phyloP scores from a whole-genome alignment of 345 rosid genomes.

The Dipteronia dyeriana region DNA sequence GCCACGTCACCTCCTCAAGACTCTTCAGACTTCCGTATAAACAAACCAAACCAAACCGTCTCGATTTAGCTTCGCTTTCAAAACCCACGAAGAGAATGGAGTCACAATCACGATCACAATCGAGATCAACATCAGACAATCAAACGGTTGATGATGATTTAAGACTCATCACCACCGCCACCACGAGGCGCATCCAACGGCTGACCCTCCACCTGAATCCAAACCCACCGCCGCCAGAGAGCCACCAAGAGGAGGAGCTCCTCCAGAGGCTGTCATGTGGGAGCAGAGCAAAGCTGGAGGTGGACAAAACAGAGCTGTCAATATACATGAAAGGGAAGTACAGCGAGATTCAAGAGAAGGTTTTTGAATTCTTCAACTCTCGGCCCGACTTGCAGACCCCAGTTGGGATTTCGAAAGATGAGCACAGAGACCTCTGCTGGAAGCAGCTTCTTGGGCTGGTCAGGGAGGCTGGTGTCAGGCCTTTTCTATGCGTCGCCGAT shows the following conservation, averaged over 20 bases:
- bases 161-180: background rate
- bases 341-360: constrained; percentile 74
- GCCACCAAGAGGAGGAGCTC: constrained; percentile 17
- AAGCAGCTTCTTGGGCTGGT: constrained; percentile 75
- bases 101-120: too few relatives aligned
- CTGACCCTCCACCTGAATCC: constrained; percentile 60
- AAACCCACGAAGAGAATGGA: background rate
- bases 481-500: constrained; percentile 62
- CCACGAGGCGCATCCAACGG: constrained; percentile 55
- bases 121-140: constrained; percentile 7
- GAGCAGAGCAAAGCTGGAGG: constrained; percentile 49
- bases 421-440: constrained; percentile 87
- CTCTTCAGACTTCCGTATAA: constrained; percentile 24
- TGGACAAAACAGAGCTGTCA: constrained; percentile 47
- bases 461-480: constrained; percentile 75
- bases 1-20: constrained; percentile 24
- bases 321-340: constrained; percentile 72
- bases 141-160: constrained; percentile 33
- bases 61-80: background rate
- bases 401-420: constrained; percentile 76
- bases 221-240: background rate
- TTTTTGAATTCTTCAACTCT: constrained; percentile 58
- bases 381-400: constrained; percentile 91
- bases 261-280: constrained; percentile 34
- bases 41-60: background rate